Evolutionary conservation across 1,139 yeast species (phyloP), one percentile per base, ranked within the genome.

Genomic region (Chernovozyma aurita): DNA sequence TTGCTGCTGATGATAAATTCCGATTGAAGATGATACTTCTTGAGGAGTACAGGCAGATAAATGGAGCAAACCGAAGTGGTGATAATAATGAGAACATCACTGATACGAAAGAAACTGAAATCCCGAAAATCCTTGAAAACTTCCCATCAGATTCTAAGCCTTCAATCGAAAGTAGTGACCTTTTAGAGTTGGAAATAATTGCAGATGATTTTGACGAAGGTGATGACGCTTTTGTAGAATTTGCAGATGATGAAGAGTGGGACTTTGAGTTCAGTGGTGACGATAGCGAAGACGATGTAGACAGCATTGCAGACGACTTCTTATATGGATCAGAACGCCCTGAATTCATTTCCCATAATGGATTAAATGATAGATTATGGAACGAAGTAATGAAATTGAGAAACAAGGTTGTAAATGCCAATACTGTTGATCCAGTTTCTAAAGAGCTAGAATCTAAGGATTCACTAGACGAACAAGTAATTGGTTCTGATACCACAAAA

Each of bases 171-270:
- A 40, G 39, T 2, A 49, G 52, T 22, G 65, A 65, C 24, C 45
- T 68, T 12, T 44, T 65, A 7, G 70, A 68, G 43, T 49, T 70
- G 32, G 74, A 70, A 39, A 32, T 70, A 15, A 41, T 81, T 3
- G 83, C 85, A 0, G 76, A 72, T 43, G 77, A 77, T 15, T 48
- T 78, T 24, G 73, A 64, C 28, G 73, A 65, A 9, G 60, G 51
- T 4, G 50, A 44, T 7, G 54, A 60, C 18, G 63, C 58, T 4
- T 63, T 55, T 14, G 62, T 55, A 17, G 51, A 51, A n/a, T 51
- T 50, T 27, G 65, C 60, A 8, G 69, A 67, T 33, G 70, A 64
- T 9, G 68, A 60, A 20, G 70, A 70, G 14, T 65, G 60, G 50
- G 74, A 63, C 16, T 55, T 49, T 41, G 61, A 57, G 3, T 49